Base-by-base conservation (phyloP, 75 land plant genomes). In the Ceratopteris richardii region DNA sequence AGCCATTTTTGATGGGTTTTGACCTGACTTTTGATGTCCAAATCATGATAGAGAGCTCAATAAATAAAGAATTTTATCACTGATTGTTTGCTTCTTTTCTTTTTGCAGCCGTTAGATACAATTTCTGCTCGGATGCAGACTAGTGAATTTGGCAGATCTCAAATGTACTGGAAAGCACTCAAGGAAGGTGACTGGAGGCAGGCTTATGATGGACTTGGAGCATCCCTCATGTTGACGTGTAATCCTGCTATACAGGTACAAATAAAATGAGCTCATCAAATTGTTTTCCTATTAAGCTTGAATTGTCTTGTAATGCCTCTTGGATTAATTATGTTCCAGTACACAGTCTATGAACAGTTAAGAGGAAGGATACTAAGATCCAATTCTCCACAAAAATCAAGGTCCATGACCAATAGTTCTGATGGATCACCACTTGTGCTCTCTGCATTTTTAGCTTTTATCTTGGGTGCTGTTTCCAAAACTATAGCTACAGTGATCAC, bases 281-380 rank as follows among this genome's bases (percentile, higher is more conserved):
- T 3, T 22, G 20, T 5, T 7, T 41, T 18, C 42, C 42, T 40
- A n/a, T n/a, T n/a, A n/a, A n/a, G n/a, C n/a, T n/a, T n/a, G n/a
- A n/a, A n/a, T n/a, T n/a, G n/a, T n/a, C n/a, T n/a, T n/a, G n/a
- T n/a, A n/a, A 40, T 40, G 14, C 42, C 42, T 40, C 42, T n/a
- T n/a, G n/a, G n/a, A n/a, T n/a, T n/a, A n/a, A n/a, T n/a, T n/a
- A n/a, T 63, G 20, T 40, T 64, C 62, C 87, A 93, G 98, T 93
- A 93, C 58, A 93, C 98, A 24, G 90, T 75, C 4, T 93, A 87
- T 77, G 98, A 93, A 64, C 98, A 93, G 63, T 64, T 93, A 51
- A 89, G 86, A 59, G 74, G 65, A 25, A 62, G 27, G 63, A 23
- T 55, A 37, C 58, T 54, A 56, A 44, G 43, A 55, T 46, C 28